Evolutionary conservation across 2,329 filamentous ascomycete species (phyloP).

Genomic region (Orbilia blumenaviensis): DNA sequence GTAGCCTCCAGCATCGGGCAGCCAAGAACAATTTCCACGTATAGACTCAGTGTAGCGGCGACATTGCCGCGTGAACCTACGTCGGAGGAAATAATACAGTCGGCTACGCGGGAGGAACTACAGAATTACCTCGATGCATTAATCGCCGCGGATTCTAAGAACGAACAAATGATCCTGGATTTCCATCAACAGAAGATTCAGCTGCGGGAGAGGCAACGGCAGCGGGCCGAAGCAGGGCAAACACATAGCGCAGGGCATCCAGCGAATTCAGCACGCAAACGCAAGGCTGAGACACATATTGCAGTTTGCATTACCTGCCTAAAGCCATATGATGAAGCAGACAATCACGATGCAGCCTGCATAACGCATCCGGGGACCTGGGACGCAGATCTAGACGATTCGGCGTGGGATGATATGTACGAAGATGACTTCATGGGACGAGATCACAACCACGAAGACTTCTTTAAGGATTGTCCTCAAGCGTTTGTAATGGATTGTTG

Average conservation of each 20-base stretch:
- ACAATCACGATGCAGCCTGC: slow-evolving; percentile 25
- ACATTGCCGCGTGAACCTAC: neutral
- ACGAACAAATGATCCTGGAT: neutral
- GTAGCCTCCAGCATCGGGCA: too few species aligned
- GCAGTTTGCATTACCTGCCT: slow-evolving; percentile 8
- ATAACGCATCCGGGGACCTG: neutral
- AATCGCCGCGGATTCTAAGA: neutral
- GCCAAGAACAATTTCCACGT: neutral
- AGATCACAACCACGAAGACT: slow-evolving; percentile 20
- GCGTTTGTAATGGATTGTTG: slow-evolving; percentile 28
- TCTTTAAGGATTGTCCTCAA: slow-evolving; percentile 22
- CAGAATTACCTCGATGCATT: slow-evolving; percentile 1
- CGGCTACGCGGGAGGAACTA: neutral
- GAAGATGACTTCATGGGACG: neutral
- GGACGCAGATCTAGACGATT: slow-evolving; percentile 23
- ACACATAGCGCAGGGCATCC: neutral
- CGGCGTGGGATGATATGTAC: neutral
- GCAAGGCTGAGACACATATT: slow-evolving; percentile 4
- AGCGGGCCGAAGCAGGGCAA: neutral
- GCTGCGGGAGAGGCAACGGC: neutral
- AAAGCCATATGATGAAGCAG: slow-evolving; percentile 13
- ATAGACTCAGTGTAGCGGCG: neutral
- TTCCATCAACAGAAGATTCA: neutral
- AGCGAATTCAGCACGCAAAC: neutral
- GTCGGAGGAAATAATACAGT: neutral